These are phyloP conservation scores for Solanum sejunctum DNA, from an alignment of 257 asterid genomes.

Conservation along the genomic window DNA sequence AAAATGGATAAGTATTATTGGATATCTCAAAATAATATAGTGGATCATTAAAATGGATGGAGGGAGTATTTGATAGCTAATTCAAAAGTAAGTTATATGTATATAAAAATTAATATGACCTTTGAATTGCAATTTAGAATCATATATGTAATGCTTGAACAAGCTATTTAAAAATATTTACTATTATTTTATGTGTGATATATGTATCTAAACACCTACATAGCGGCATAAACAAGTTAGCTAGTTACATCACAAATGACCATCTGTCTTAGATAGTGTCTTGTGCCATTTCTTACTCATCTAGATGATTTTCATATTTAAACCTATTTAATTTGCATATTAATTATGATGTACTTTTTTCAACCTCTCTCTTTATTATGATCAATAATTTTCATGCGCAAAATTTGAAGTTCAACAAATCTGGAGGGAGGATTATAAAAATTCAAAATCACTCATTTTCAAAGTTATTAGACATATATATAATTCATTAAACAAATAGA, in stretches of 20 bases:
- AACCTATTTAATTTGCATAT: neutral
- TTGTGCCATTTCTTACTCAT: neutral
- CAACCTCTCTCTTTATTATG: neutral
- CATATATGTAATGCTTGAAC: too few species aligned
- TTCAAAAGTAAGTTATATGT: too few species aligned
- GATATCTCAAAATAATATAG: too few species aligned
- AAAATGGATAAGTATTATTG: too few species aligned
- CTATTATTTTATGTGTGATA: too few species aligned
- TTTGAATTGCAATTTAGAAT: too few species aligned
- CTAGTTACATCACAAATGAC: neutral
- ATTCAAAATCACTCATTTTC: neutral
- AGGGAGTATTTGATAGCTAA: too few species aligned
- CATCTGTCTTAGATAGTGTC: neutral
- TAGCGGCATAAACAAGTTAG: neutral
- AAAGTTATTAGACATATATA: too few species aligned
- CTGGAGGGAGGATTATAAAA: neutral
- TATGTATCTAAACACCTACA: too few species aligned
- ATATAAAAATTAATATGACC: too few species aligned
- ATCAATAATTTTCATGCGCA: neutral
- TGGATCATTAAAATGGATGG: too few species aligned
- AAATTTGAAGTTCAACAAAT: neutral
- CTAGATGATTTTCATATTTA: neutral
- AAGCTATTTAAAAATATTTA: too few species aligned
- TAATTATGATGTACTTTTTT: neutral
- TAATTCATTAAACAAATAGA: neutral